phyloP scores from a whole-genome alignment of 2,329 filamentous ascomycete genomes.

The Apiospora phragmitis region DNA sequence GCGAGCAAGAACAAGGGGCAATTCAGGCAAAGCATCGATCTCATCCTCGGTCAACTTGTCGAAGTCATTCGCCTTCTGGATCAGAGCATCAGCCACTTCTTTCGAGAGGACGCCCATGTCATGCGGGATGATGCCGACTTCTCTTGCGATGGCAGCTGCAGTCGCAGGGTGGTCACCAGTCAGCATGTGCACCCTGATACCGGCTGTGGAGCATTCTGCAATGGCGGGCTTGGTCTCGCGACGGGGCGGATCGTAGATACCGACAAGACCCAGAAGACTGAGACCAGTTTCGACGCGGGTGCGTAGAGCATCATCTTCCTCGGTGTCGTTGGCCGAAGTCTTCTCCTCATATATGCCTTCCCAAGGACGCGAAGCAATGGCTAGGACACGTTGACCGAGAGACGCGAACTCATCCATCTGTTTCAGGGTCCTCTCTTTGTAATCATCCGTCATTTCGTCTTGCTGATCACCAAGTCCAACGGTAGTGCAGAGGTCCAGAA shows the following conservation, averaged over 20 bases:
- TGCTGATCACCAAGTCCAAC: slow-evolving; percentile 44
- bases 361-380: slow-evolving; percentile 65
- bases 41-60: slow-evolving; percentile 74
- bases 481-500: slow-evolving; percentile 57
- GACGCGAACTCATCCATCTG: slow-evolving; percentile 62
- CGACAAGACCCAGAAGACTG: slow-evolving; percentile 76
- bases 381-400: slow-evolving; percentile 71
- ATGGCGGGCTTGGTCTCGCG: slow-evolving; percentile 76
- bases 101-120: slow-evolving; percentile 61
- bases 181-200: slow-evolving; percentile 81
- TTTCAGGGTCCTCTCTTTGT: slow-evolving; percentile 49
- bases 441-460: slow-evolving; percentile 49
- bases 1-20: slow-evolving; percentile 80
- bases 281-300: slow-evolving; percentile 66
- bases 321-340: slow-evolving; percentile 15
- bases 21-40: slow-evolving; percentile 72
- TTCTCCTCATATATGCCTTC: slow-evolving; percentile 46
- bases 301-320: slow-evolving; percentile 49
- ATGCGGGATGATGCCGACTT: slow-evolving; percentile 74
- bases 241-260: slow-evolving; percentile 84
- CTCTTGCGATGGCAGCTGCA: slow-evolving; percentile 73
- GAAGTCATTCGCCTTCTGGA: slow-evolving; percentile 77
- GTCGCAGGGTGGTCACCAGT: slow-evolving; percentile 82
- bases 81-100: slow-evolving; percentile 65
- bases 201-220: slow-evolving; percentile 67